These are phyloP conservation scores for Anacardium occidentale DNA, from an alignment of 345 rosid species.

Conservation along the genomic window DNA sequence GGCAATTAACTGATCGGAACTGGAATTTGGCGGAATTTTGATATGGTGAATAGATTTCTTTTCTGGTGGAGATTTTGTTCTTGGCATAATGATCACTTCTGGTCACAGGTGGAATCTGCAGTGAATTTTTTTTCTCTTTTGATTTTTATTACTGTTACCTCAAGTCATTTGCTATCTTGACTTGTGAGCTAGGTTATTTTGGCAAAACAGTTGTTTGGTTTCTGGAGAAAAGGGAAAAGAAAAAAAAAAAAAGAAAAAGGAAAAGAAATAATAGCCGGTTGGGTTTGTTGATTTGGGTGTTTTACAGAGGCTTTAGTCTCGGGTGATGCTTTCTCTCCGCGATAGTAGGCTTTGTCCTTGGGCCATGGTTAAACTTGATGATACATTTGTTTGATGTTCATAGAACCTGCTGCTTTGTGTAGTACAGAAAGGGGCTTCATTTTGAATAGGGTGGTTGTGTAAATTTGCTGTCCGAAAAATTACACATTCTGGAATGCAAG, in stretches of 20 bases:
- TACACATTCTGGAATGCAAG: too few relatives aligned
- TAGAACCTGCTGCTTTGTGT: background rate
- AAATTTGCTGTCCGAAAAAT: too few relatives aligned
- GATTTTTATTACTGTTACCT: background rate
- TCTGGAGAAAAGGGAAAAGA: background rate
- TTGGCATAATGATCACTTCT: background rate
- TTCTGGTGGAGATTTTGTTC: background rate
- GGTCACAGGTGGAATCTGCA: background rate
- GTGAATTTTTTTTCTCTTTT: slow-evolving; percentile 5
- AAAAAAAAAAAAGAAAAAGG: too few relatives aligned
- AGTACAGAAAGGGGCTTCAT: too few relatives aligned
- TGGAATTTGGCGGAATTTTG: background rate
- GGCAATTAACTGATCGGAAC: background rate
- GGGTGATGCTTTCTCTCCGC: background rate
- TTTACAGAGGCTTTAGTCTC: background rate
- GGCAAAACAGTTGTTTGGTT: background rate
- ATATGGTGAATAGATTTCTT: background rate
- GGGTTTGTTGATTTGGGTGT: background rate
- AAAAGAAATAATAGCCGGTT: background rate
- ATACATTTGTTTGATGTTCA: background rate
- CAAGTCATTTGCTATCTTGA: background rate
- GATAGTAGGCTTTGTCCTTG: background rate
- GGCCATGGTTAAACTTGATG: background rate
- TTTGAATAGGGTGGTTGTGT: too few relatives aligned
- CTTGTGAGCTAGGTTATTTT: background rate